phyloP scores from a whole-genome alignment of 495 filamentous ascomycete species.

The Aspergillus biplanus region DNA sequence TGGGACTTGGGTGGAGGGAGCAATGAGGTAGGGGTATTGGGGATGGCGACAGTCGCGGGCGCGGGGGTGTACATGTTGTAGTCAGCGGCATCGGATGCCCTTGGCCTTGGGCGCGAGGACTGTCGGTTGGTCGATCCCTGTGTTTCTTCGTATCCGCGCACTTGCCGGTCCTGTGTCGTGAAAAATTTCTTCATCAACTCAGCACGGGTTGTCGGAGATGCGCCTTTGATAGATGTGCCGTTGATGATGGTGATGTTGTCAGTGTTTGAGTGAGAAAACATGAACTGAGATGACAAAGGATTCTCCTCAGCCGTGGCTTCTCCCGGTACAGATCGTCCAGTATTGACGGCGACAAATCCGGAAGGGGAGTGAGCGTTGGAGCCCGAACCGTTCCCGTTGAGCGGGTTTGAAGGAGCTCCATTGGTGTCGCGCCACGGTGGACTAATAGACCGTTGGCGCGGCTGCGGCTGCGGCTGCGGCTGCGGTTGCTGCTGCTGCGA shows the following conservation, averaged over 20 bases:
- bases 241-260: conserved; percentile 55
- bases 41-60: conserved; percentile 52
- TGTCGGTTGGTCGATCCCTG: conserved; percentile 31
- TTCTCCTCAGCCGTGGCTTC: conserved; percentile 40
- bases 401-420: conserved; percentile 23
- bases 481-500: not conserved
- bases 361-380: conserved; percentile 46
- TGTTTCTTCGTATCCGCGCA: conserved; percentile 41
- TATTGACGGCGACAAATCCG: conserved; percentile 65
- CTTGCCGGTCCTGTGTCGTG: conserved; percentile 55
- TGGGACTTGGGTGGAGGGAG: conserved; percentile 54
- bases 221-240: conserved; percentile 53
- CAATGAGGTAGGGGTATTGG: conserved; percentile 53
- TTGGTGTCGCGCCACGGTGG: conserved; percentile 46
- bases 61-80: conserved; percentile 44
- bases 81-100: conserved; percentile 42
- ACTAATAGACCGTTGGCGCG: conserved; percentile 34
- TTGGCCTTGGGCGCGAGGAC: conserved; percentile 38
- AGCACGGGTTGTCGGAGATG: conserved; percentile 54
- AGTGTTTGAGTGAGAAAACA: conserved; percentile 48
- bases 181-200: conserved; percentile 62
- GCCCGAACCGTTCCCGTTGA: conserved; percentile 34
- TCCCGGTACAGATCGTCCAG: conserved; percentile 35
- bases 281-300: conserved; percentile 41
- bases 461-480: conserved; percentile 14